Conservation (phyloP, 768 basidiomycete genomes). For the Termitomyces bulborhizus region DNA sequence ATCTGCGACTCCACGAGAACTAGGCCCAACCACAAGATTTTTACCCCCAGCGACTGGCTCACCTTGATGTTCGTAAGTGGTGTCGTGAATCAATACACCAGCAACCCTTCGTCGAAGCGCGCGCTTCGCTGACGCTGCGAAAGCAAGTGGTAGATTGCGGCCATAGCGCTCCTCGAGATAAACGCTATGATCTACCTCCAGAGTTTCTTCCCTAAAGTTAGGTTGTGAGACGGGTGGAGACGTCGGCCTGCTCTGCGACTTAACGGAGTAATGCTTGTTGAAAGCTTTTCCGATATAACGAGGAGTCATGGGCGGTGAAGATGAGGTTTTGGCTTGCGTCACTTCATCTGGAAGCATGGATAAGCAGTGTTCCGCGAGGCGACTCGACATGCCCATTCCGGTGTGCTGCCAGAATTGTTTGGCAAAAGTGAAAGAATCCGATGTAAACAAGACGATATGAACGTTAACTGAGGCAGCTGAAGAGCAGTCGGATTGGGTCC, state of each 20-base stretch:
- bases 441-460: slow-evolving; percentile 77
- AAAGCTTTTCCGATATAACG: slow-evolving; percentile 35
- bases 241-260: slow-evolving; percentile 13
- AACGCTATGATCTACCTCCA: slow-evolving; percentile 55
- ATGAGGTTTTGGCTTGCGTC: slow-evolving; percentile 18
- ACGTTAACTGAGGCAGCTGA: slow-evolving; percentile 46
- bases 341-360: slow-evolving; percentile 52
- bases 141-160: slow-evolving; percentile 72
- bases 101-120: slow-evolving; percentile 87
- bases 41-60: slow-evolving; percentile 36
- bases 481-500: slow-evolving; percentile 15
- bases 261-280: slow-evolving; percentile 57
- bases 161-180: slow-evolving; percentile 97
- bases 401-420: slow-evolving; percentile 98
- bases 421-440: slow-evolving; percentile 52
- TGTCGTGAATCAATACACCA: slow-evolving; percentile 70
- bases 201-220: slow-evolving; percentile 29
- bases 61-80: slow-evolving; percentile 26
- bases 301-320: slow-evolving; percentile 18
- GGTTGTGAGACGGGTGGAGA: slow-evolving; percentile 5
- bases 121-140: slow-evolving; percentile 76
- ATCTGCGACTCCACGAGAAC: slow-evolving; percentile 58
- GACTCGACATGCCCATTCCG: slow-evolving; percentile 84
- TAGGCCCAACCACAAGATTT: slow-evolving; percentile 49
- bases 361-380: slow-evolving; percentile 79